Percentiles rank a stretch among this genome's conserved stretches.
phyloP scores from a whole-genome alignment of 2,329 filamentous ascomycete genomes.

The Bipolaris gigantea region DNA sequence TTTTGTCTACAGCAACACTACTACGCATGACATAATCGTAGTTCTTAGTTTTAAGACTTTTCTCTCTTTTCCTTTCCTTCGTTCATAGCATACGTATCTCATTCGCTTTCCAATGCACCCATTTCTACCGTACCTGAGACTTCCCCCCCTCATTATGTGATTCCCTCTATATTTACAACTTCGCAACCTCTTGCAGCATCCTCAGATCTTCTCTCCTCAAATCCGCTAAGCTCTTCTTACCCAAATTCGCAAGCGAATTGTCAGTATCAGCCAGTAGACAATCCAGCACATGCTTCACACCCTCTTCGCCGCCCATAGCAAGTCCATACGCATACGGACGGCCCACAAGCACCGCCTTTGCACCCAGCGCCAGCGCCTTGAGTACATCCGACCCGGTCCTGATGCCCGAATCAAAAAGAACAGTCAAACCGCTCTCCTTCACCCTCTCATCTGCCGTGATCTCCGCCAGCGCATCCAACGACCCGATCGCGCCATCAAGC shows the following conservation, averaged over 20 bases:
- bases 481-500: slow-evolving; percentile 40
- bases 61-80: not conserved
- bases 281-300: slow-evolving; percentile 44
- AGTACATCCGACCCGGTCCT: slow-evolving; percentile 42
- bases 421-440: slow-evolving; percentile 32
- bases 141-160: no score
- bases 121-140: not conserved
- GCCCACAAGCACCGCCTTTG: slow-evolving; percentile 42
- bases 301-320: slow-evolving; percentile 42
- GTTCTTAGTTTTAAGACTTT: slow-evolving; percentile 3
- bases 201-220: slow-evolving; percentile 35
- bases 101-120: not conserved
- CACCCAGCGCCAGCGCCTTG: slow-evolving; percentile 44
- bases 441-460: slow-evolving; percentile 40
- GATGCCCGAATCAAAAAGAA: slow-evolving; percentile 45
- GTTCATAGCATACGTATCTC: not conserved
- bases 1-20: slow-evolving; percentile 1
- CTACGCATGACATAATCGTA: slow-evolving; percentile 12
- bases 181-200: slow-evolving; percentile 28
- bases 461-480: slow-evolving; percentile 41
- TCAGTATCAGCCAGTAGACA: slow-evolving; percentile 39
- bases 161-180: slow-evolving; percentile 21
- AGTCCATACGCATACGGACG: slow-evolving; percentile 44
- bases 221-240: slow-evolving; percentile 34
- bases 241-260: slow-evolving; percentile 39